Evolutionary conservation across 2,329 filamentous ascomycete genomes (phyloP), one percentile per base, ranked within the genome.

Genomic region (Aureobasidium sp.): DNA sequence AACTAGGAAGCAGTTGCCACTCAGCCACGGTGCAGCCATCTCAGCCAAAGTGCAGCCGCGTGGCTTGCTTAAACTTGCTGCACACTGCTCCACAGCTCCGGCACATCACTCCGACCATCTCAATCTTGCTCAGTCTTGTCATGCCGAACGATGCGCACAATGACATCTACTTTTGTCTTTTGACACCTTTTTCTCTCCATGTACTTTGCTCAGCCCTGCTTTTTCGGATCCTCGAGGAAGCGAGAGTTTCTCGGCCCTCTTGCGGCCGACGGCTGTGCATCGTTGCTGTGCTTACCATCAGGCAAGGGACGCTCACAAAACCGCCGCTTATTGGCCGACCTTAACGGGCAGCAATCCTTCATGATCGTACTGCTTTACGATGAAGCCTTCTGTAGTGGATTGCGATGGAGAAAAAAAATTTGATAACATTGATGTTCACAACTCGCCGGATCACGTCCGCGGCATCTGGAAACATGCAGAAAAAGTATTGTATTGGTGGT

Each of bases 311-410:
- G 44, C 44, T 37, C n/a, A 19, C 3, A 19, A 38, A 37, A 37
- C 30, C 22, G 44, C 44, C 44, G 44, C 44, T 48, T 48, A 48
- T 48, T 27, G 44, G 32, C 44, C 44, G 44, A 27, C 44, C 24
- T 24, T 17, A 48, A 48, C 30, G 44, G 44, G 4, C 21, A 48
- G 32, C 12, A 21, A 35, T 25, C 32, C 19, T 48, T 11, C 14
- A n/a, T n/a, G n/a, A n/a, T n/a, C n/a, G n/a, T n/a, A n/a, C n/a
- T n/a, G n/a, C n/a, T n/a, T n/a, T n/a, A n/a, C n/a, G n/a, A n/a
- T n/a, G n/a, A n/a, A n/a, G n/a, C n/a, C n/a, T n/a, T n/a, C n/a
- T n/a, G n/a, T n/a, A n/a, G n/a, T n/a, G n/a, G n/a, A n/a, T n/a
- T n/a, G n/a, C n/a, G n/a, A n/a, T n/a, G n/a, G n/a, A n/a, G n/a